Percentiles rank a stretch among this genome's conserved stretches.
phyloP scores from a whole-genome alignment of 1,284 basidiomycete species.

The Ceratorhiza oryzae-sativae region DNA sequence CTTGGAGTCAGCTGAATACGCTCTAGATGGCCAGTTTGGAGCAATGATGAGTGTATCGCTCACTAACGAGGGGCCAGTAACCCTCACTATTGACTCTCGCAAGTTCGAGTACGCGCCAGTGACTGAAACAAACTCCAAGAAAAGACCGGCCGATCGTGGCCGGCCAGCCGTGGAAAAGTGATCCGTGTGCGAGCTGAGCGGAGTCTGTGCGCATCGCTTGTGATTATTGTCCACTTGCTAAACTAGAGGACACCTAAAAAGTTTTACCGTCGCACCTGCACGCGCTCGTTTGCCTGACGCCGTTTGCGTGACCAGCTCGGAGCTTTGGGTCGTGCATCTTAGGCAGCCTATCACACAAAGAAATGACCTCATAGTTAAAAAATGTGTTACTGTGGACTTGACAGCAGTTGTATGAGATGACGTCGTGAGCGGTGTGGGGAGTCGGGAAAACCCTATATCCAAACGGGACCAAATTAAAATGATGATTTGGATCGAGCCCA shows the following conservation, averaged over 20 bases:
- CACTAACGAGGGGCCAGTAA: constrained; percentile 87
- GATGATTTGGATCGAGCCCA: not conserved
- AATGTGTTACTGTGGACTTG: not conserved
- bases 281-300: no score
- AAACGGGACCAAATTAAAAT: not conserved
- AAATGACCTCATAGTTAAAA: not conserved
- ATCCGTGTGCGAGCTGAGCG: not conserved
- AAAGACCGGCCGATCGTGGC: not conserved
- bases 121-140: not conserved
- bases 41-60: constrained; percentile 92
- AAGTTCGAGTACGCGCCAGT: constrained; percentile 42
- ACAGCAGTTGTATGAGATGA: not conserved
- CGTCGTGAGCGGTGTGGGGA: not conserved
- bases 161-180: not conserved
- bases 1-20: not conserved
- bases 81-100: constrained; percentile 71
- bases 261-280: no score
- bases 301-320: no score
- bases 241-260: no score
- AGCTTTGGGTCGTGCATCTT: no score
- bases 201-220: not conserved
- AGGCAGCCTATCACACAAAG: no score
- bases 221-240: not conserved
- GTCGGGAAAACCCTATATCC: not conserved
- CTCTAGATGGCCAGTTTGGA: constrained; percentile 84